phyloP scores from a whole-genome alignment of 2,329 filamentous ascomycete genomes.

The Nemania abortiva region DNA sequence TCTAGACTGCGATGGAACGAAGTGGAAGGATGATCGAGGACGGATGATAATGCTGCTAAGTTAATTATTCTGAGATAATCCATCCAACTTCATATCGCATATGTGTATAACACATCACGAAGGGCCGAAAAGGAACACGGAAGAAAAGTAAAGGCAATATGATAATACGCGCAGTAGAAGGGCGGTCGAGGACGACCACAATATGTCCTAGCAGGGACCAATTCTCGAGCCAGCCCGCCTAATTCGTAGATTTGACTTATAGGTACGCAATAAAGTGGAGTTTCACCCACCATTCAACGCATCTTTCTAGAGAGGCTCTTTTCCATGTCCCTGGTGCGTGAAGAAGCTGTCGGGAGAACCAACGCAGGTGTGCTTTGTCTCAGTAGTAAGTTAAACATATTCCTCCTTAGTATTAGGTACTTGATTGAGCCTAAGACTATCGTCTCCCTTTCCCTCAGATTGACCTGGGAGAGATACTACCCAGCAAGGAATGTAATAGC shows the following conservation, averaged over 20 bases:
- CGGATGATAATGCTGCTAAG: conserved; percentile 2
- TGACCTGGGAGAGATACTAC: too few relatives aligned
- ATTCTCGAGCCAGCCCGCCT: neutral
- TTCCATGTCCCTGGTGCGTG: neutral
- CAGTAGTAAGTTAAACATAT: too few relatives aligned
- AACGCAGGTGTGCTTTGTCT: too few relatives aligned
- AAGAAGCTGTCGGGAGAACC: too few relatives aligned
- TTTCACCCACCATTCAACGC: neutral
- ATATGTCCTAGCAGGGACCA: neutral
- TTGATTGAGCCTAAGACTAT: too few relatives aligned
- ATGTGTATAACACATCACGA: conserved; percentile 22
- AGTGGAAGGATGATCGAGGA: conserved; percentile 13
- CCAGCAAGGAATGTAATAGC: too few relatives aligned
- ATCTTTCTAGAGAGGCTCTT: neutral
- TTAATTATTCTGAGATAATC: conserved; percentile 16
- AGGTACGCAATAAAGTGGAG: conserved; percentile 12
- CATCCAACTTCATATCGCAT: conserved; percentile 16
- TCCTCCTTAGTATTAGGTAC: too few relatives aligned
- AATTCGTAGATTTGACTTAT: conserved; percentile 4
- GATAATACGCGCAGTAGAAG: conserved; percentile 5
- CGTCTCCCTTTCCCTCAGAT: too few relatives aligned
- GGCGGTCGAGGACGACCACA: neutral
- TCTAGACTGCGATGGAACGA: conserved; percentile 7
- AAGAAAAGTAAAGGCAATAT: neutral
- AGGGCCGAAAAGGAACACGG: neutral